A percentile compares a stretch with the other conserved stretches of the same genome.
Conservation (phyloP, 1,139 yeast species). For the Yamadazyma dendronema region DNA sequence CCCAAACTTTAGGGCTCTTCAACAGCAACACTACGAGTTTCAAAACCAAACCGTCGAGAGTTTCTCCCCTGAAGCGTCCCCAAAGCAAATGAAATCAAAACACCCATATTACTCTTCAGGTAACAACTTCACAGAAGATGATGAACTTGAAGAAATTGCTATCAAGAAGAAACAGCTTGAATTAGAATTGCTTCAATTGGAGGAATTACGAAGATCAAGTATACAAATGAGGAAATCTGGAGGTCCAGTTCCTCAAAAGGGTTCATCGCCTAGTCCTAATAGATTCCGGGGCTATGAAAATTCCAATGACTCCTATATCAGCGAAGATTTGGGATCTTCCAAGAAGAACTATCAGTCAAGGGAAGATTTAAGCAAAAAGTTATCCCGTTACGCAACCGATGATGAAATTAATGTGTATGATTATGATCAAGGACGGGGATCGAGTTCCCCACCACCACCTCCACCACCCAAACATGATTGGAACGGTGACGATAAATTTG, state of each 20-base stretch:
- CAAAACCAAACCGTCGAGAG: constrained; percentile 28
- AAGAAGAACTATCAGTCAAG: constrained; percentile 30
- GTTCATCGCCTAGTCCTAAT: constrained; percentile 9
- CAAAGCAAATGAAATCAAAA: constrained; percentile 12
- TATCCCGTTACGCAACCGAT: constrained; percentile 28
- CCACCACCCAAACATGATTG: constrained; percentile 47
- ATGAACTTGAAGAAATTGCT: constrained; percentile 29
- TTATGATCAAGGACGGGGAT: constrained; percentile 14
- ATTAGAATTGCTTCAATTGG: constrained; percentile 38
- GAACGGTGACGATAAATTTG: constrained; percentile 2
- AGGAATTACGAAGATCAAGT: constrained; percentile 31
- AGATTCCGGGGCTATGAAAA: constrained; percentile 15
- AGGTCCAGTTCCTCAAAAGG: constrained; percentile 4
- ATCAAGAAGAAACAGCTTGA: constrained; percentile 40
- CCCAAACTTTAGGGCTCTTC: constrained; percentile 9
- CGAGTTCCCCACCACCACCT: constrained; percentile 31
- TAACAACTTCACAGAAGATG: constrained; percentile 5
- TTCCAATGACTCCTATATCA: constrained; percentile 31
- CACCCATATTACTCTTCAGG: constrained; percentile 5
- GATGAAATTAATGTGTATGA: constrained; percentile 23
- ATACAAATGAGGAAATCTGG: constrained; percentile 17
- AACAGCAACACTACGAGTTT: constrained; percentile 11
- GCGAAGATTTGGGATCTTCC: constrained; percentile 37
- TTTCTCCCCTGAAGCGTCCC: constrained; percentile 26
- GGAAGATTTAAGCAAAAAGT: constrained; percentile 39